Base-by-base conservation (phyloP, 75 land plant genomes). In the Selaginella tamariscina region DNA sequence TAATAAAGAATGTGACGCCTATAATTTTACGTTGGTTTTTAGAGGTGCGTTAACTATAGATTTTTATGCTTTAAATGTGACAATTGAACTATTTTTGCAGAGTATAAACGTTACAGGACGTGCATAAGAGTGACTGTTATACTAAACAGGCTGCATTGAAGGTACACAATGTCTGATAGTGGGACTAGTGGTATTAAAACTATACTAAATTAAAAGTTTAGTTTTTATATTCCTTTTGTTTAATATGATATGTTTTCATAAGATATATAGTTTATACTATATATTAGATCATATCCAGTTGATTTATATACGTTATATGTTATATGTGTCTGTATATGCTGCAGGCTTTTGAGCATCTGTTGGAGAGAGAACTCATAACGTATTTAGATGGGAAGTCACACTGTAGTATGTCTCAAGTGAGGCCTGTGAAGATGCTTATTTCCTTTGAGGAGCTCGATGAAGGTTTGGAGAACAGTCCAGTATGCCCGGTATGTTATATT, bases 281-380 rank as follows among this genome's bases (percentile, higher is more conserved):
- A 5, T 15, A 39, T 5, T 39, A 5, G 49, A 5, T 39, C 49
- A 5, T 39, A 39, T 5, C 49, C 49, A 39, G 15, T 8, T 27
- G 26, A 9, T 21, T 59, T 59, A 23, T 23, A 59, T 59, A 11
- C 54, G 11, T 11, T 49, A 49, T 64, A 27, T 64, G n/a, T 28
- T 1, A 20, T 64, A 24, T 26, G 1, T 0, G 33, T 0, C 69
- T 26, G 29, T 71, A 18, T 55, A 18, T 55, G 28, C 27, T 79
- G 54, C 80, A 93, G 95, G 98, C 96, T 5, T 93, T 93, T 79
- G 98, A 93, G 67, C 90, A 93, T 56, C 86, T 93, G 73, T 55
- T 93, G 49, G 88, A 87, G 29, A 77, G 85, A 32, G 82, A 83
- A 71, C 60, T 93, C 65, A 77, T 93, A 27, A 32, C 71, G 44